Evolutionary conservation across 805 yeast species (phyloP), one percentile per base, ranked within the genome.

Genomic region (Kluyveromyces lactis): DNA sequence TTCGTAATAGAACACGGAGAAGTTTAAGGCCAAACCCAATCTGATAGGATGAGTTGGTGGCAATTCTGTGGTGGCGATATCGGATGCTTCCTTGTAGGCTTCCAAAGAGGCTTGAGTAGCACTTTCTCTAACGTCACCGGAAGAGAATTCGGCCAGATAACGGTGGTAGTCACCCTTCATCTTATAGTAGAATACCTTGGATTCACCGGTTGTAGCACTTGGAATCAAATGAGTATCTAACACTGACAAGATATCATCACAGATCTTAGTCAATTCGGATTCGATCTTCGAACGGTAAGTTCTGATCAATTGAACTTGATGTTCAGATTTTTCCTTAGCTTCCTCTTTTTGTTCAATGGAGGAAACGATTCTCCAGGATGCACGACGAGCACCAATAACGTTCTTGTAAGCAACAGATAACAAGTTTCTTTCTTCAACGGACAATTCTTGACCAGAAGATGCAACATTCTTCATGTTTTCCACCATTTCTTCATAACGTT

Each of bases 141-240:
- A 75, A 47, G 97, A 90, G 62, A 90, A 92, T 73, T 90, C 98
- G 48, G 97, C 97, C 70, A 90, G 77, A 69, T 90, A 90, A 75
- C 98, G 95, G 75, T 89, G 95, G 75, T 90, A 90, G 68, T 90
- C 98, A 75, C 97, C 98, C 74, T 90, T 90, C 97, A 90, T 90
- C 78, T 90, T 90, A 73, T 86, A 87, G 77, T 90, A 90, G 69
- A 90, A 90, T 42, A 90, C 97, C 75, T 90, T 87, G 38, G 96
- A 87, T 71, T 92, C 98, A 59, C 97, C 97, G 51, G 95, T 79
- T 63, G 82, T 86, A 48, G 97, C 97, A 48, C 90, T 74, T 52
- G 96, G 89, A 58, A 90, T 86, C 67, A 90, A 80, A 67, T 87
- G 94, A 57, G 84, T 75, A 51, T 86, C 80, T 63, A 92, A 77